phyloP scores from a whole-genome alignment of 192 early-diverging fungal species.

The Coemansia brasiliensis region DNA sequence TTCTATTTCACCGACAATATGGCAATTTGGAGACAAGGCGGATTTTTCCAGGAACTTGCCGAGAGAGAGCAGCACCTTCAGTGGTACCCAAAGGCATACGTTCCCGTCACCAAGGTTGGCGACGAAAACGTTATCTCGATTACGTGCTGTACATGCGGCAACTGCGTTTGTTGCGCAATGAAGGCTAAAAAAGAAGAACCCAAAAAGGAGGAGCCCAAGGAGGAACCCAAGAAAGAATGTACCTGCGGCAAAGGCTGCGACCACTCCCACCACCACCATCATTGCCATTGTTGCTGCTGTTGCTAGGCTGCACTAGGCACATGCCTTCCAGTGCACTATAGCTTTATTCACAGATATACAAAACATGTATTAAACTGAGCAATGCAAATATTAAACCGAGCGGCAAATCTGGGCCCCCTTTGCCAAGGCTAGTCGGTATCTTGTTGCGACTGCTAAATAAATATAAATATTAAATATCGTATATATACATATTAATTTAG shows the following conservation, averaged over 20 bases:
- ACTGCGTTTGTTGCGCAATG: conserved; percentile 31
- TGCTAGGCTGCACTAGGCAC: conserved; percentile 1
- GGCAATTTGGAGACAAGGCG: conserved; percentile 55
- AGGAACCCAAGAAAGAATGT: conserved; percentile 21
- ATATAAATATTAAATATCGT: neutral
- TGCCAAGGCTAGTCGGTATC: neutral
- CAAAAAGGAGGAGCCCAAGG: conserved; percentile 18
- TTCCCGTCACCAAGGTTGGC: conserved; percentile 46
- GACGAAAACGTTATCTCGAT: conserved; percentile 40
- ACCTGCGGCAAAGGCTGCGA: conserved; percentile 17
- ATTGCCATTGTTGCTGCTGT: conserved; percentile 19
- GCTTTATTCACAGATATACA: conserved; percentile 1
- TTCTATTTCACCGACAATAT: conserved; percentile 2
- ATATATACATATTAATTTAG: too few relatives aligned
- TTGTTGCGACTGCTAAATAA: conserved; percentile 16
- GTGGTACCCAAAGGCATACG: conserved; percentile 53
- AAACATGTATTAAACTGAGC: neutral
- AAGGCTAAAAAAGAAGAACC: conserved; percentile 8
- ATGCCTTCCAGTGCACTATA: too few relatives aligned
- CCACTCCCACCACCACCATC: conserved; percentile 29
- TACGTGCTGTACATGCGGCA: conserved; percentile 44
- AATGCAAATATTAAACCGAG: neutral
- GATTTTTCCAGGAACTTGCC: conserved; percentile 56
- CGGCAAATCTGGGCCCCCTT: neutral
- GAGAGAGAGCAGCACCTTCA: conserved; percentile 56